These are phyloP conservation scores for Ustilago trichophora DNA, from an alignment of 1,284 basidiomycete genomes.

Conservation along the genomic window DNA sequence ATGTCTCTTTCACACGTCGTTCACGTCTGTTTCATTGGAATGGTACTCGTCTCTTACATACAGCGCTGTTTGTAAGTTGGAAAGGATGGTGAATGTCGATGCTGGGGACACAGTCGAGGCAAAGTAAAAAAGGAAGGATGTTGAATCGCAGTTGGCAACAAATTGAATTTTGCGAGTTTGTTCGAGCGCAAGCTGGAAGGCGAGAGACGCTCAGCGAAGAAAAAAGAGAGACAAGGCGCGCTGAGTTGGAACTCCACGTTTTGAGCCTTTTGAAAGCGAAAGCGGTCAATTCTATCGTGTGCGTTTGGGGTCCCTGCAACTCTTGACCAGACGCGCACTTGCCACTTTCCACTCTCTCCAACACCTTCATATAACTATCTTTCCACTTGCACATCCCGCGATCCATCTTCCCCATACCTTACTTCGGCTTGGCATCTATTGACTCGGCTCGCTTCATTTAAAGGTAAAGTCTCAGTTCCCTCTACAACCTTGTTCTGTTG, in stretches of 20 bases:
- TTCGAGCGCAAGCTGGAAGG: slow-evolving; percentile 34
- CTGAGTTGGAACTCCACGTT: background rate
- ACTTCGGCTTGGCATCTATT: too few relatives aligned
- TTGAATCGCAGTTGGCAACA: too few relatives aligned
- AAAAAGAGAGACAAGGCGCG: background rate
- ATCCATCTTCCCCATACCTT: too few relatives aligned
- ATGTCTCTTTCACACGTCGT: background rate
- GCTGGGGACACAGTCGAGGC: too few relatives aligned
- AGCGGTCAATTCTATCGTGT: slow-evolving; percentile 2
- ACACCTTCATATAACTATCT: background rate
- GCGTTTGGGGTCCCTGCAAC: slow-evolving; percentile 8
- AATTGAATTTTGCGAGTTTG: background rate
- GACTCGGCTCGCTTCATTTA: too few relatives aligned
- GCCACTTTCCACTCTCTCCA: slow-evolving; percentile 3
- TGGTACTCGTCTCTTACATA: slow-evolving; percentile 3
- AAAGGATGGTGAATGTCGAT: too few relatives aligned
- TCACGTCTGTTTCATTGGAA: slow-evolving; percentile 5
- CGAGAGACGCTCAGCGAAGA: slow-evolving; percentile 33
- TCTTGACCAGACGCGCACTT: slow-evolving; percentile 8
- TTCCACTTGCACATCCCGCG: background rate
- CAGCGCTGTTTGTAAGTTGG: background rate
- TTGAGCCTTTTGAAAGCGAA: too few relatives aligned
- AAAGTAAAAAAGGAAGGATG: background rate
- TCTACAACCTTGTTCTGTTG: too few relatives aligned
- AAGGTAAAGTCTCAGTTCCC: too few relatives aligned